Conservation (phyloP, 163 green algal genomes). For the Trebouxiophyceae sp. region DNA sequence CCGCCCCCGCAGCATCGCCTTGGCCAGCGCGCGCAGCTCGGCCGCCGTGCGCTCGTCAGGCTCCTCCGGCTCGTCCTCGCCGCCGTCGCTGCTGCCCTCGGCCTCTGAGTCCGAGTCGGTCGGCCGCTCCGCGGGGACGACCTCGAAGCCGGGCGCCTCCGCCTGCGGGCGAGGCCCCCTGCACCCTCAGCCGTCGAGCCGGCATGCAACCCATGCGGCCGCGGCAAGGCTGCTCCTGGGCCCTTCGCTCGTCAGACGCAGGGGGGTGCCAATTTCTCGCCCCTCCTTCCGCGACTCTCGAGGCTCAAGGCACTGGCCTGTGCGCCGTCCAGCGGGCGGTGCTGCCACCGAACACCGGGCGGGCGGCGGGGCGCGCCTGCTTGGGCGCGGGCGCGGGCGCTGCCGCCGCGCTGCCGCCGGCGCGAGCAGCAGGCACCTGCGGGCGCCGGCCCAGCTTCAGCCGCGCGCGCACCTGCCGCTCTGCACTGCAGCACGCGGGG, state of each 20-base stretch:
- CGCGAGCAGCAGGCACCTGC: too few species aligned
- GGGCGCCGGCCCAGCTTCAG: too few species aligned
- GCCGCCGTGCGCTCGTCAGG: slow-evolving; percentile 6
- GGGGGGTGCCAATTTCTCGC: neutral
- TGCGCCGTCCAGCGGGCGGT: too few species aligned
- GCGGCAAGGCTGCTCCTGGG: neutral
- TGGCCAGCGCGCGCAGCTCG: slow-evolving; percentile 74
- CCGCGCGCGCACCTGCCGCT: too few species aligned
- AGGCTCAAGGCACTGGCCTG: too few species aligned
- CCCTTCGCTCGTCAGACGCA: neutral
- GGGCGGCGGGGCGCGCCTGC: too few species aligned
- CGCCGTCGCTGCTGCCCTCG: slow-evolving; percentile 54
- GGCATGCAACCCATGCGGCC: neutral
- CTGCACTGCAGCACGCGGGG: too few species aligned
- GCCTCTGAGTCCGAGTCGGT: slow-evolving; percentile 21
- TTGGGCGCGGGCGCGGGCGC: too few species aligned
- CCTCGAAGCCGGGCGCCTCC: slow-evolving; percentile 4
- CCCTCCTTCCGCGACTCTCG: neutral
- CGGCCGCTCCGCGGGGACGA: slow-evolving; percentile 11
- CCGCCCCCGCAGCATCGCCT: slow-evolving; percentile 75
- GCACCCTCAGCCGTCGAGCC: neutral
- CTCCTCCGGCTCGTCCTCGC: slow-evolving; percentile 75
- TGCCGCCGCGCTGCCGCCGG: too few species aligned
- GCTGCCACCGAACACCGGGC: too few species aligned
- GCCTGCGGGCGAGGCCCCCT: slow-evolving; percentile 3